Conservation (phyloP, 805 yeast species). For the Hanseniaspora vineae region DNA sequence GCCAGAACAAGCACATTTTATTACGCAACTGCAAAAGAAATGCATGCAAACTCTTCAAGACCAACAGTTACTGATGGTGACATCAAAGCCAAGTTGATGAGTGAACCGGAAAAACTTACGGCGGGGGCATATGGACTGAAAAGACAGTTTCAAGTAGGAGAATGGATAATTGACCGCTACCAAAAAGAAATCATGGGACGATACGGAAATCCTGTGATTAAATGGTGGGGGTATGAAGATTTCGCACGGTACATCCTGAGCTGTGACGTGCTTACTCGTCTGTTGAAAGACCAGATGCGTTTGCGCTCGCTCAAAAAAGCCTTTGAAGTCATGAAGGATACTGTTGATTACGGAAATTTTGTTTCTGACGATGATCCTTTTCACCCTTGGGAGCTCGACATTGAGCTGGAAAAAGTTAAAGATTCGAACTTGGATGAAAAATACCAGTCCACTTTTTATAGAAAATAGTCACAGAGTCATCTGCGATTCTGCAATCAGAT, state of each 20-base stretch:
- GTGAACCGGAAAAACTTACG: constrained; percentile 29
- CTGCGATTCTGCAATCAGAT: background rate
- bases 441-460: background rate
- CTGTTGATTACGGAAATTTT: constrained; percentile 34
- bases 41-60: constrained; percentile 23
- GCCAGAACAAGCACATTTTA: constrained; percentile 35
- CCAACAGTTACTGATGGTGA: background rate
- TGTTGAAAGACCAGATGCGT: constrained; percentile 35
- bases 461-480: background rate
- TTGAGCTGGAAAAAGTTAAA: constrained; percentile 5
- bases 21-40: constrained; percentile 36
- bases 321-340: constrained; percentile 32
- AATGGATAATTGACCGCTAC: constrained; percentile 26
- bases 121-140: constrained; percentile 53
- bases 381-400: constrained; percentile 16
- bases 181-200: constrained; percentile 19
- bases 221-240: constrained; percentile 48
- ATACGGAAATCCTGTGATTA: constrained; percentile 31
- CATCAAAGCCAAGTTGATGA: constrained; percentile 30
- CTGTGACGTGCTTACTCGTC: constrained; percentile 43
- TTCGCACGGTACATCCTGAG: constrained; percentile 49
- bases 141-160: constrained; percentile 40
- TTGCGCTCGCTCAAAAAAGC: constrained; percentile 30
- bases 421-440: constrained; percentile 3
- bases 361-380: constrained; percentile 20